phyloP scores from a whole-genome alignment of 768 basidiomycete species.

The Lactarius hengduanensis region DNA sequence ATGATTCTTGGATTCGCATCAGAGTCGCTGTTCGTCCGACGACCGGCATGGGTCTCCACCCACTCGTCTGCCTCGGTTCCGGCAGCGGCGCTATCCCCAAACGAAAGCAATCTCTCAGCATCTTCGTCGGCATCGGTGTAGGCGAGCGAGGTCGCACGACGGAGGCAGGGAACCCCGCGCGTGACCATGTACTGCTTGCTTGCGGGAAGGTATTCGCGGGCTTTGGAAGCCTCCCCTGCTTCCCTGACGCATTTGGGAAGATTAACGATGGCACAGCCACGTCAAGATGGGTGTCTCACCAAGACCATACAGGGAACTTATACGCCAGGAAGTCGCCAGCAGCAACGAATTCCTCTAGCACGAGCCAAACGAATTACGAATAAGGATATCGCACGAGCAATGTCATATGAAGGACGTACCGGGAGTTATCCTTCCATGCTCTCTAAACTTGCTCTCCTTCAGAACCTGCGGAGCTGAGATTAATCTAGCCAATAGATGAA shows the following conservation, averaged over 20 bases:
- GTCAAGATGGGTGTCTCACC: conserved; percentile 51
- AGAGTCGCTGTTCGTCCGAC: conserved; percentile 52
- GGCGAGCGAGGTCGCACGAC: conserved; percentile 86
- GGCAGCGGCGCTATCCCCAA: conserved; percentile 61
- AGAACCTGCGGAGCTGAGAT: conserved; percentile 62
- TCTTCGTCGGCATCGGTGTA: conserved; percentile 98
- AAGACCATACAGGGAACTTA: conserved; percentile 98
- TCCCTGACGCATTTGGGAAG: conserved; percentile 59
- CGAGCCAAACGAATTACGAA: conserved; percentile 17
- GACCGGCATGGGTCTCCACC: conserved; percentile 96
- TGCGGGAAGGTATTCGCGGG: conserved; percentile 87
- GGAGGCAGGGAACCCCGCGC: conserved; percentile 93
- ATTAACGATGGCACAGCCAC: conserved; percentile 11
- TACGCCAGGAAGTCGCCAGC: conserved; percentile 97
- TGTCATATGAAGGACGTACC: conserved; percentile 47
- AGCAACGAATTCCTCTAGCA: conserved; percentile 94
- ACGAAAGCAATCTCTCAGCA: conserved; percentile 85
- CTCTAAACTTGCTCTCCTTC: conserved; percentile 98
- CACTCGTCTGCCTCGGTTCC: conserved; percentile 79
- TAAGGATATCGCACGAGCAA: conserved; percentile 27
- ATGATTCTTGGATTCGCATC: conserved; percentile 63
- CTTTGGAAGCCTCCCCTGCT: conserved; percentile 82
- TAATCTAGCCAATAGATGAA: conserved; percentile 36
- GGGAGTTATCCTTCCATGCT: conserved; percentile 94
- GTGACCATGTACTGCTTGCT: conserved; percentile 98